Base-by-base conservation (phyloP, 1,139 yeast species). In the Pichia sp. region DNA sequence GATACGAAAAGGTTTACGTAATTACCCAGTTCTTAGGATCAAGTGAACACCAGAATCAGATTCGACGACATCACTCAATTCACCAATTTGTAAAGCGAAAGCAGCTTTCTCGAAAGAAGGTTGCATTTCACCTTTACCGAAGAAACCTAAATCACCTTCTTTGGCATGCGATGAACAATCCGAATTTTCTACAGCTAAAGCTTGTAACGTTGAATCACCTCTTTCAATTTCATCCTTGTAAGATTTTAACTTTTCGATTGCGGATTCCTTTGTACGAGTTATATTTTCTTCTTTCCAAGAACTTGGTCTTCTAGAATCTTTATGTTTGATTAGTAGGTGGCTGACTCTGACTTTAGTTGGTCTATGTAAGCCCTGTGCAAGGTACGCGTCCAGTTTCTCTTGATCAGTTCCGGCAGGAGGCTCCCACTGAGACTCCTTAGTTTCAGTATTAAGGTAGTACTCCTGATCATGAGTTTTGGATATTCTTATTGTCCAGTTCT, bases 121-220 rank as follows among this genome's bases (percentile, higher is more conserved):
- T 60, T 91, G 97, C 98, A 91, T 91, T 55, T 82, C 89, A 30
- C 96, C 96, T 45, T 72, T 77, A 20, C 84, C 86, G 58, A 91
- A 91, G 58, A 67, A 78, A 0, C 98, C 98, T 54, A 91, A 69
- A 60, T 91, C 98, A 34, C 98, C 98, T 22, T 88, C 88, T 55
- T 85, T 79, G 35, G 82, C 69, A 52, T 84, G 95, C 9, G 95
- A 83, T 19, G 84, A 74, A 61, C 97, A 88, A 60, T 91, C 98
- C 49, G 94, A 82, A 57, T 86, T 94, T 4, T 88, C 75, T 37
- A 69, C 60, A 0, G 97, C 97, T 50, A 89, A 64, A 35, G 84
- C 84, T 34, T 74, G 74, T 39, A 91, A 72, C 17, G 78, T 70
- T 24, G 72, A 66, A 35, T 80, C 84, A n/a, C 95, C 95, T 30